These are phyloP conservation scores for Sporothrix variecibatus DNA, from an alignment of 2,329 filamentous ascomycete genomes.

Conservation along the genomic window DNA sequence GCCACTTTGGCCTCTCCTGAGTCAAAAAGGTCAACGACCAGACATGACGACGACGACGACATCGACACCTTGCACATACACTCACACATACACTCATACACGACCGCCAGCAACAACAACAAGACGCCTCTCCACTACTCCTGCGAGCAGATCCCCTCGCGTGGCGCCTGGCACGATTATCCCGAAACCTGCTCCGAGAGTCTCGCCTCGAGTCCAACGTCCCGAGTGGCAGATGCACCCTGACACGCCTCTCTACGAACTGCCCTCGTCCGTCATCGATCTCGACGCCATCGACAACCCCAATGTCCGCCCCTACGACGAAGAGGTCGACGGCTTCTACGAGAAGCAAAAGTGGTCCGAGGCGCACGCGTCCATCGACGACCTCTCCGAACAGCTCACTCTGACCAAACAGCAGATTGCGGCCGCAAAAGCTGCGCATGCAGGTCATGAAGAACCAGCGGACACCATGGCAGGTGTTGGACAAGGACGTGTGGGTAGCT, in stretches of 20 bases:
- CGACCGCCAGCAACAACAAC: neutral
- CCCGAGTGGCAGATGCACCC: neutral
- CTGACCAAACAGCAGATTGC: conserved; percentile 37
- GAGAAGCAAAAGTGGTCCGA: conserved; percentile 38
- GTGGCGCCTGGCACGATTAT: neutral
- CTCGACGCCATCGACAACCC: conserved; percentile 52
- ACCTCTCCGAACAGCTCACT: conserved; percentile 35
- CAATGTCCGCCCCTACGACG: conserved; percentile 46
- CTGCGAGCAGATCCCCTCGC: neutral
- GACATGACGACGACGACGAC: neutral
- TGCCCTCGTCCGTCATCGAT: conserved; percentile 51
- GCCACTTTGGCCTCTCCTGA: neutral
- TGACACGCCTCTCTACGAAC: conserved; percentile 38
- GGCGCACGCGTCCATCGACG: conserved; percentile 27
- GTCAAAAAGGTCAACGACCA: neutral
- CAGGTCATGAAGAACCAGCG: neutral
- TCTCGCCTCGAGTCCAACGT: neutral
- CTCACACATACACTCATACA: neutral
- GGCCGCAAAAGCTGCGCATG: conserved; percentile 26
- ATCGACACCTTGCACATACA: neutral
- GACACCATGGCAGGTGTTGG: conserved; percentile 45
- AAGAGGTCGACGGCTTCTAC: conserved; percentile 39
- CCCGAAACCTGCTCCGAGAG: neutral
- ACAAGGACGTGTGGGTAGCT: conserved; percentile 47
- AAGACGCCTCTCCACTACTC: neutral